Percentiles rank a stretch among this genome's conserved stretches.
phyloP scores from a whole-genome alignment of 441 rosid genomes.

The Raphanus hybrid region DNA sequence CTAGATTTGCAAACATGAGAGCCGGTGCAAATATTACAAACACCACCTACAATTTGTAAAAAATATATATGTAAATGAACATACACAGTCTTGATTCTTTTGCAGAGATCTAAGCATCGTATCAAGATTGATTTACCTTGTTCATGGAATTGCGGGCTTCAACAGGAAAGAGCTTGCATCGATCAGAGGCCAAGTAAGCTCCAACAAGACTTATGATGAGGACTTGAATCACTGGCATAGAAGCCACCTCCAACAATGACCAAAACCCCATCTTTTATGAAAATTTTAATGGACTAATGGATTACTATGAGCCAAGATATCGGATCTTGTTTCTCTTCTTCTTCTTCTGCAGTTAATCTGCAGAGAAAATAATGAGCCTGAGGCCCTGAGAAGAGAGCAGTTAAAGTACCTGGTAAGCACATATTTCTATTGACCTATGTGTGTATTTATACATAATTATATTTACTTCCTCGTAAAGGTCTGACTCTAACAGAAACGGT shows the following conservation, averaged over 20 bases:
- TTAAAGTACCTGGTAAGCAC: constrained; percentile 19
- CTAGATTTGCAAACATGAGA: constrained; percentile 85
- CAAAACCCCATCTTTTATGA: constrained; percentile 69
- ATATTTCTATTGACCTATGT: neutral
- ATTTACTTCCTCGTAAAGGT: constrained; percentile 3
- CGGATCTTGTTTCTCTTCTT: constrained; percentile 3
- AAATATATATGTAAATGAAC: neutral
- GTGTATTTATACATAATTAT: constrained; percentile 2
- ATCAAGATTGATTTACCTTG: constrained; percentile 50
- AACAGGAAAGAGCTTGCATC: constrained; percentile 59
- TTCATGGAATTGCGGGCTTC: constrained; percentile 72
- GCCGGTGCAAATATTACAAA: constrained; percentile 82
- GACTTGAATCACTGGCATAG: constrained; percentile 79
- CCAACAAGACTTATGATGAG: constrained; percentile 67
- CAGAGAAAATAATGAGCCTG: constrained; percentile 18
- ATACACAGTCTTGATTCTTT: neutral
- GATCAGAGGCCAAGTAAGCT: constrained; percentile 68
- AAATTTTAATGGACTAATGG: neutral
- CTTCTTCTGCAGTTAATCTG: constrained; percentile 23
- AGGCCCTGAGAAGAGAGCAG: constrained; percentile 29
- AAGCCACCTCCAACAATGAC: constrained; percentile 75
- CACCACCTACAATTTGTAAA: constrained; percentile 41
- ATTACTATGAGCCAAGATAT: neutral
- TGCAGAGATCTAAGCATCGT: constrained; percentile 2
- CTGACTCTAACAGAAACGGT: neutral